A percentile compares a stretch with the other conserved stretches of the same genome.
These are phyloP conservation scores for Sclerotinia minor DNA, from an alignment of 2,329 filamentous ascomycete species.

Conservation along the genomic window DNA sequence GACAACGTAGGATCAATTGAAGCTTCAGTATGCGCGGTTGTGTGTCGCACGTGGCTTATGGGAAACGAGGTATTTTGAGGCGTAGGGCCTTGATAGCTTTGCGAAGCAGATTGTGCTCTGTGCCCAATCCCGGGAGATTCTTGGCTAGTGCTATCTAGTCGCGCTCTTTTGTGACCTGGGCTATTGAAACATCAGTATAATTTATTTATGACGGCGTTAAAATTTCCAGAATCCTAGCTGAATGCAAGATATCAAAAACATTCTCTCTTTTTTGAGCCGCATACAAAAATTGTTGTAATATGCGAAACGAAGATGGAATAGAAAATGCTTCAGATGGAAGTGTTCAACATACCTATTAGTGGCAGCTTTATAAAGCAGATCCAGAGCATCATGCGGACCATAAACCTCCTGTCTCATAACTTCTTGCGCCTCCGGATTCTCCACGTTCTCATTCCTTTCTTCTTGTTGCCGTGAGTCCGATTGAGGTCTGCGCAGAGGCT, in stretches of 20 bases:
- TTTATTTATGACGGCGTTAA: not conserved
- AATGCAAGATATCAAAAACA: not conserved
- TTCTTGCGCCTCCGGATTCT: constrained; percentile 64
- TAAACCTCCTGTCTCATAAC: constrained; percentile 75
- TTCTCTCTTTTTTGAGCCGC: not conserved
- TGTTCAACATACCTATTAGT: constrained; percentile 52
- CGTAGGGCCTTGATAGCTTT: constrained; percentile 28
- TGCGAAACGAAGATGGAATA: not conserved
- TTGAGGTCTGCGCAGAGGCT: constrained; percentile 65
- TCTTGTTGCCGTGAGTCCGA: constrained; percentile 42
- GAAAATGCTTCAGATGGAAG: constrained; percentile 37
- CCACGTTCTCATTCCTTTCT: constrained; percentile 56
- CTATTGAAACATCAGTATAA: constrained; percentile 45
- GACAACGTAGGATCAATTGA: constrained; percentile 39
- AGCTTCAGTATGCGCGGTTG: constrained; percentile 28
- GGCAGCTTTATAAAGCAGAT: constrained; percentile 85
- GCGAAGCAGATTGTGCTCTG: constrained; percentile 27
- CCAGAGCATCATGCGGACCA: constrained; percentile 88
- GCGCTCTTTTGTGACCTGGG: constrained; percentile 41
- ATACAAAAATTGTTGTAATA: constrained; percentile 39
- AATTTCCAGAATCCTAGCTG: not conserved
- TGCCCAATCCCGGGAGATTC: constrained; percentile 35
- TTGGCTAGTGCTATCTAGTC: constrained; percentile 32
- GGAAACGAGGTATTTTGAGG: constrained; percentile 28
- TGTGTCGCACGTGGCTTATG: constrained; percentile 33